phyloP scores from a whole-genome alignment of 352 stramenopile species.

The Phytophthora pisi region DNA sequence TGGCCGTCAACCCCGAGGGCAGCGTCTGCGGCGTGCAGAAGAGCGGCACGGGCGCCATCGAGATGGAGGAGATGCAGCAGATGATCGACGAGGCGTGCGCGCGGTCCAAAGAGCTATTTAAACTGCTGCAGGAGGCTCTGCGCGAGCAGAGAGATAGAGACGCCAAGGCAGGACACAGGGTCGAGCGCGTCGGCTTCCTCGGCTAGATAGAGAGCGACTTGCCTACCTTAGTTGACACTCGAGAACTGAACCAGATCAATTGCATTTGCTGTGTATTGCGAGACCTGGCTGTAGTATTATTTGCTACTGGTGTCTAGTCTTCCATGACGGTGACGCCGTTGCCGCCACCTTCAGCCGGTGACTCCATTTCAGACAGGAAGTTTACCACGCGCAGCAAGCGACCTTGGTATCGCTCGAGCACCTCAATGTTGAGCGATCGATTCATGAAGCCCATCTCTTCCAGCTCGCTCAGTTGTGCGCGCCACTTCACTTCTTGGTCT shows the following conservation, averaged over 20 bases:
- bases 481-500: slow-evolving; percentile 66
- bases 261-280: neutral
- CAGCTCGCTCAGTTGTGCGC: slow-evolving; percentile 65
- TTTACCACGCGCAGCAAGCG: slow-evolving; percentile 85
- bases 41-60: slow-evolving; percentile 67
- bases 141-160: slow-evolving; percentile 57
- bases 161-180: slow-evolving; percentile 44
- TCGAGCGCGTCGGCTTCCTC: slow-evolving; percentile 75
- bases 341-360: slow-evolving; percentile 14
- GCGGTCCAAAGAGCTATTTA: slow-evolving; percentile 70
- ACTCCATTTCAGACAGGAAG: slow-evolving; percentile 70
- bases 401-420: slow-evolving; percentile 84
- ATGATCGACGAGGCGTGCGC: slow-evolving; percentile 80
- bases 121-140: slow-evolving; percentile 55
- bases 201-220: slow-evolving; percentile 30
- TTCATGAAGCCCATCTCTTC: slow-evolving; percentile 79
- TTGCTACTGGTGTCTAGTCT: slow-evolving; percentile 26
- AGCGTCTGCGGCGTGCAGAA: slow-evolving; percentile 80
- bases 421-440: slow-evolving; percentile 60
- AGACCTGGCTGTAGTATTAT: too few relatives aligned
- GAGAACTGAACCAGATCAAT: slow-evolving; percentile 8
- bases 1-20: slow-evolving; percentile 64
- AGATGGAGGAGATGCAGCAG: slow-evolving; percentile 78
- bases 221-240: neutral
- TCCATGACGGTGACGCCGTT: slow-evolving; percentile 45